phyloP scores from a whole-genome alignment of 1,284 basidiomycete genomes.

The Papiliotrema flavescens region DNA sequence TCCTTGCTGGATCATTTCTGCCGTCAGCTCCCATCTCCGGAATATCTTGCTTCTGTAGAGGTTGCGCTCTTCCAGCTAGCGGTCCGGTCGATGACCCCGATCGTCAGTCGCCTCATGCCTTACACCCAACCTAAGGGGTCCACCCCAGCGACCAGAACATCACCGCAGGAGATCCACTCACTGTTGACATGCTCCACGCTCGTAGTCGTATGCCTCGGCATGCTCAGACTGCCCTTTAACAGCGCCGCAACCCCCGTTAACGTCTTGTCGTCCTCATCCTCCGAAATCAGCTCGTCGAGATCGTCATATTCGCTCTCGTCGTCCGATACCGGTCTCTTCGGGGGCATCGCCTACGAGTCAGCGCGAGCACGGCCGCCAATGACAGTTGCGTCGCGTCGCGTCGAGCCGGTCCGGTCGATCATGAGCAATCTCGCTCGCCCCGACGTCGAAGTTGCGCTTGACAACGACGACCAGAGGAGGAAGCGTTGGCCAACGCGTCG shows the following conservation, averaged over 20 bases:
- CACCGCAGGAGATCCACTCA: conserved; percentile 9
- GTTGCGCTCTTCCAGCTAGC: no score
- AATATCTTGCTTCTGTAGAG: no score
- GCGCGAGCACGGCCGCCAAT: no score
- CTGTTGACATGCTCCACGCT: conserved; percentile 27
- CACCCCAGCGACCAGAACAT: not conserved
- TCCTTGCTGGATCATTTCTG: conserved; percentile 36
- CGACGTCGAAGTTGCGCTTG: no score
- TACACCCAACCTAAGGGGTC: not conserved
- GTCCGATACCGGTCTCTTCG: conserved; percentile 9
- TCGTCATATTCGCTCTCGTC: conserved; percentile 27
- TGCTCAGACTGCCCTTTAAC: conserved; percentile 21
- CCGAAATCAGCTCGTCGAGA: conserved; percentile 19
- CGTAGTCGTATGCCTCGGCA: conserved; percentile 24
- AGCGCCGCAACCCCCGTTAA: conserved; percentile 14
- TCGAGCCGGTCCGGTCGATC: not conserved
- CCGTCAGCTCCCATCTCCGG: no score
- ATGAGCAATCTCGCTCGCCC: no score
- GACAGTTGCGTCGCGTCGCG: no score
- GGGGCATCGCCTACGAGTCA: not conserved
- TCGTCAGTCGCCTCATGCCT: not conserved
- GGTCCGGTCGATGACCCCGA: no score
- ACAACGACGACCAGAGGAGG: no score
- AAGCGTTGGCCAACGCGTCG: no score
- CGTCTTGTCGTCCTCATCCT: conserved; percentile 22